phyloP scores from a whole-genome alignment of 108 stramenopile species.

The Schizochytrium sp. region DNA sequence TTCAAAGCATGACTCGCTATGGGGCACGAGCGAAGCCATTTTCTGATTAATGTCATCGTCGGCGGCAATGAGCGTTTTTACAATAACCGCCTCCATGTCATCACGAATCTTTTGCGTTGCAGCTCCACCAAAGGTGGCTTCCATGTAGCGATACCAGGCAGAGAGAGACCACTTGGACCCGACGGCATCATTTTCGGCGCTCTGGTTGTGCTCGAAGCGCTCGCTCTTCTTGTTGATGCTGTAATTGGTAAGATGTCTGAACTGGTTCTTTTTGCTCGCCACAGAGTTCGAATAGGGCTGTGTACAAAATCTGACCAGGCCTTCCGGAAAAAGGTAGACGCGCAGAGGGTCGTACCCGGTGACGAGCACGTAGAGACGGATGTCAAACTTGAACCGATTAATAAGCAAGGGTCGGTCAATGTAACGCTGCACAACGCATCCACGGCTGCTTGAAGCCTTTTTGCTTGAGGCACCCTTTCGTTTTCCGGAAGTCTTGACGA shows the following conservation, averaged over 20 bases:
- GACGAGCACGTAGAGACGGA: slow-evolving; percentile 57
- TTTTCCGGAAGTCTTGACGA: neutral
- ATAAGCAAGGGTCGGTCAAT: slow-evolving; percentile 64
- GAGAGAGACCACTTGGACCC: slow-evolving; percentile 60
- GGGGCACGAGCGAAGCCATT: neutral
- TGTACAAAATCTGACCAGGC: slow-evolving; percentile 32
- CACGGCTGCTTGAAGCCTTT: neutral
- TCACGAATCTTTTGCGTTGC: slow-evolving; percentile 34
- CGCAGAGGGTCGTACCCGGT: slow-evolving; percentile 25
- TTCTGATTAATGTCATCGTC: slow-evolving; percentile 39
- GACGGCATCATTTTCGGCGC: neutral
- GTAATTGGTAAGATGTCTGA: slow-evolving; percentile 57
- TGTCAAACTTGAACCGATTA: slow-evolving; percentile 69
- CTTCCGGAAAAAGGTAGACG: slow-evolving; percentile 21
- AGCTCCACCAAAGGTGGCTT: slow-evolving; percentile 37
- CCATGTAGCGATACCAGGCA: slow-evolving; percentile 41
- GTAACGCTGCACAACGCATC: slow-evolving; percentile 23
- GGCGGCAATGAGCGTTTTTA: slow-evolving; percentile 58
- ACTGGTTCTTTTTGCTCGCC: neutral
- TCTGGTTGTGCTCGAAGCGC: slow-evolving; percentile 27
- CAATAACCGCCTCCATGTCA: slow-evolving; percentile 51
- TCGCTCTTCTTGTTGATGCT: slow-evolving; percentile 51
- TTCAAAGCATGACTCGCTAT: neutral
- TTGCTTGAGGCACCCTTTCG: neutral
- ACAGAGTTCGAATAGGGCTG: neutral